phyloP scores from a whole-genome alignment of 2,329 filamentous ascomycete genomes.

The Epichloe uncinata region DNA sequence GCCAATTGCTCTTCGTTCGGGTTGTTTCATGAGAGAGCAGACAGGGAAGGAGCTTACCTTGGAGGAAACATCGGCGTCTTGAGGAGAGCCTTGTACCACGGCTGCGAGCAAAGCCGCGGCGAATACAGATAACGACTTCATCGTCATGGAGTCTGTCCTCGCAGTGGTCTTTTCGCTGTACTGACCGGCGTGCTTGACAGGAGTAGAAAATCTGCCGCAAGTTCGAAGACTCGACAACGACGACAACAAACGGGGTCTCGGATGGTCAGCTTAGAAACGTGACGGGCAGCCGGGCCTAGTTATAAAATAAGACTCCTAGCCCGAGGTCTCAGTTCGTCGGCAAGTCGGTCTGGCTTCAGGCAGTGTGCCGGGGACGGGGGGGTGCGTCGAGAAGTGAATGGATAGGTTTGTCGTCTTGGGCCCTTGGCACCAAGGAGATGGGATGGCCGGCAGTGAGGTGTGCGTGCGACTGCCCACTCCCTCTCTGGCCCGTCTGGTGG shows the following conservation, averaged over 20 bases:
- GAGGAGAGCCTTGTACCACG: slow-evolving; percentile 13
- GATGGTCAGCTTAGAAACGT: neutral
- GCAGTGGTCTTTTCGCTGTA: neutral
- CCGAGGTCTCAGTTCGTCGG: neutral
- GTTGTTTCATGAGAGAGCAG: neutral
- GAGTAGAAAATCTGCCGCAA: neutral
- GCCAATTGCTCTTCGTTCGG: neutral
- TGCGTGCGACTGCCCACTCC: too few species aligned
- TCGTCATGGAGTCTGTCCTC: slow-evolving; percentile 8
- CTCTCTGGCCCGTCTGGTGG: too few species aligned
- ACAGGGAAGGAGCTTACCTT: slow-evolving; percentile 1
- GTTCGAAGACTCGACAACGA: neutral
- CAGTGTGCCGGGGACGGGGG: neutral
- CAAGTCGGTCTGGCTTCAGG: neutral
- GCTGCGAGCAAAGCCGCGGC: slow-evolving; percentile 19
- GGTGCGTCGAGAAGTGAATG: neutral
- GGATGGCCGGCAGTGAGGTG: too few species aligned
- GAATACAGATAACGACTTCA: slow-evolving; percentile 21
- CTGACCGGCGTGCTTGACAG: neutral
- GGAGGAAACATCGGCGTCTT: neutral
- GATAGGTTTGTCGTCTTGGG: too few species aligned
- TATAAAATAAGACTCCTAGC: neutral
- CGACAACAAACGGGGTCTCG: neutral
- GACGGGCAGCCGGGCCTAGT: neutral
- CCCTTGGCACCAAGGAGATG: too few species aligned